Percentiles rank a stretch among this genome's conserved stretches.
These are phyloP conservation scores for Antrodiella citrinella DNA, from an alignment of 768 basidiomycete genomes.

Conservation along the genomic window DNA sequence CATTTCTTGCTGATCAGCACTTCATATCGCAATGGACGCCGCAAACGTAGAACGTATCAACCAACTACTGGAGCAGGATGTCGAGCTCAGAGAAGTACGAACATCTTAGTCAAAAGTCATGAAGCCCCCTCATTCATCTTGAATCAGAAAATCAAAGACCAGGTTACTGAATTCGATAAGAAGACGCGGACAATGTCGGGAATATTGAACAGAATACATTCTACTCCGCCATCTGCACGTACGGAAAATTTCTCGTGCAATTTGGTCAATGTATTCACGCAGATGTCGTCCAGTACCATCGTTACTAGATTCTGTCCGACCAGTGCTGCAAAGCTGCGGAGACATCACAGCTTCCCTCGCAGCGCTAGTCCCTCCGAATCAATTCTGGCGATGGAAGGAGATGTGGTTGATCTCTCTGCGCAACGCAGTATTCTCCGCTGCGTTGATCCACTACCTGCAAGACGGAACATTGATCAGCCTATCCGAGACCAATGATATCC, in stretches of 20 bases:
- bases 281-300: slow-evolving; percentile 39
- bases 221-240: slow-evolving; percentile 57
- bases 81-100: slow-evolving; percentile 55
- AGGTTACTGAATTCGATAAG: slow-evolving; percentile 68
- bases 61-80: slow-evolving; percentile 51
- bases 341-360: slow-evolving; percentile 45
- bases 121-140: slow-evolving; percentile 1
- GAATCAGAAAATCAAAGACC: slow-evolving; percentile 69
- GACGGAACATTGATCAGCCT: slow-evolving; percentile 53
- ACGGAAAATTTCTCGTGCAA: slow-evolving; percentile 14
- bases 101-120: slow-evolving; percentile 6
- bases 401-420: slow-evolving; percentile 72
- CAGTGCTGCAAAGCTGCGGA: slow-evolving; percentile 47
- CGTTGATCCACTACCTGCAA: slow-evolving; percentile 58
- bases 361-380: slow-evolving; percentile 53
- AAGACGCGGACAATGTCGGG: slow-evolving; percentile 66
- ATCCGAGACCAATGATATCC: slow-evolving; percentile 37
- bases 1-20: no score
- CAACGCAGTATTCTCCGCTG: slow-evolving; percentile 56
- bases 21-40: slow-evolving; percentile 39
- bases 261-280: not conserved
- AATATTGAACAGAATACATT: slow-evolving; percentile 73
- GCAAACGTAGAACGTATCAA: slow-evolving; percentile 51
- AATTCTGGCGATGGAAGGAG: slow-evolving; percentile 82
- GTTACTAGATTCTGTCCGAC: slow-evolving; percentile 49